Base-by-base conservation (phyloP, 2,329 filamentous ascomycete genomes). In the Boeremia lycopersici region DNA sequence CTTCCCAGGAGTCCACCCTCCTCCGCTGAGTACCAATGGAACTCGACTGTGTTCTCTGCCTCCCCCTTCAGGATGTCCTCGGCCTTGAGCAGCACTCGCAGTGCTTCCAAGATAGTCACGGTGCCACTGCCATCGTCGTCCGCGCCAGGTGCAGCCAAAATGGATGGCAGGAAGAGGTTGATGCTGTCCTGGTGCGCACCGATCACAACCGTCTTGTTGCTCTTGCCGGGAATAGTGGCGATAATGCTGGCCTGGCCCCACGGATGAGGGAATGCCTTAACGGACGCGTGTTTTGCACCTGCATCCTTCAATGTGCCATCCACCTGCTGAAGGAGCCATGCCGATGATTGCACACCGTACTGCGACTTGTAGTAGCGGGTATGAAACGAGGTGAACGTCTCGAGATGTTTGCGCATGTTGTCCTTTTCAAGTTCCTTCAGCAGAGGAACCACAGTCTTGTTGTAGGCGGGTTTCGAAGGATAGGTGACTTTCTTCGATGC, bases 21-120 rank as follows among this genome's bases (percentile, higher is more conserved):
- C 74, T 96, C 92, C 10, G 91, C 92, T 39, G 88, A 90, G 79
- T 96, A 96, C 91, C 91, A 96, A 77, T 97, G 93, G 76, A 98
- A 98, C 78, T 98, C 93, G 64, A 99, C 81, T 0, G 91, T 96
- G 78, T 97, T 97, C 55, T 85, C 77, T 4, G 87, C 88, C 61
- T 90, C 85, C 33, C 91, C 91, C 45, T 82, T 78, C 33, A 87
- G 76, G 56, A 96, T 83, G 46, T 87, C 84, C 58, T 88, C 77
- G n/a, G 88, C 88, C 63, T 84, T 83, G 51, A 97, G 82, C 7
- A 98, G 82, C 38, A 90, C 88, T 31, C 91, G 86, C 70, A 99
- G 84, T 3, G 92, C 90, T 77, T 99, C 93, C 48, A 98, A 85
- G 64, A 96, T 98, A 9, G 93, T 98, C 17, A 98, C 91, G 2